Base-by-base conservation (phyloP, 2,329 filamentous ascomycete species). In the Botrytis deweyae region DNA sequence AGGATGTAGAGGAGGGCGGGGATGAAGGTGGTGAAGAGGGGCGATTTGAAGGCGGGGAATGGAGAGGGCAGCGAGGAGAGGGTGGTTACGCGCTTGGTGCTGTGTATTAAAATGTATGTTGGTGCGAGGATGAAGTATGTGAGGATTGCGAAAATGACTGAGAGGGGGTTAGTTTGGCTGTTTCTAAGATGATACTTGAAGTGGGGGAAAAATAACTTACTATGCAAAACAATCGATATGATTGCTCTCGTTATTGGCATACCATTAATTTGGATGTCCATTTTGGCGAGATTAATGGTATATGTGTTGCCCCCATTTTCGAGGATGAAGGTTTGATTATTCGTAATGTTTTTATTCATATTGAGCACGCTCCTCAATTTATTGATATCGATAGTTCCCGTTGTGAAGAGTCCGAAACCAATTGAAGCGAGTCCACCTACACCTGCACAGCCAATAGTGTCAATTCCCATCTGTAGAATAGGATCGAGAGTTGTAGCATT, bases 161-260 rank as follows among this genome's bases (percentile, higher is more conserved):
- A 55, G 49, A n/a, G 25, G 5, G 2, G n/a, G 25, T 55, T 55
- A 55, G 49, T n/a, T 55, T 3, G 49, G n/a, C 25, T 55, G 25
- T n/a, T 55, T 55, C 49, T 16, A 2, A n/a, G 1, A 7, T n/a
- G 3, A 1, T n/a, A n/a, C 12, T n/a, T n/a, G 3, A 1, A 25
- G 12, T 55, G 49, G 0, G n/a, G 22, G 1, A 10, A 16, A 3
- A 3, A 55, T 7, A n/a, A 55, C 49, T n/a, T 55, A 55, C 49
- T n/a, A n/a, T 55, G 49, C n/a, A 55, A 5, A 55, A 16, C 25
- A 8, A 55, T 55, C 25, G 25, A n/a, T 55, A 16, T 0, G 16
- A n/a, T n/a, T 55, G 49, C 49, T 14, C 49, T 55, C 5, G 2
- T 3, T 14, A 55, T 55, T n/a, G 49, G 49, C 5, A 55, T 55